A percentile compares a stretch with the other conserved stretches of the same genome.
These are phyloP conservation scores for Chrysoporthe deuterocubensis DNA, from an alignment of 2,329 filamentous ascomycete genomes.

Conservation along the genomic window DNA sequence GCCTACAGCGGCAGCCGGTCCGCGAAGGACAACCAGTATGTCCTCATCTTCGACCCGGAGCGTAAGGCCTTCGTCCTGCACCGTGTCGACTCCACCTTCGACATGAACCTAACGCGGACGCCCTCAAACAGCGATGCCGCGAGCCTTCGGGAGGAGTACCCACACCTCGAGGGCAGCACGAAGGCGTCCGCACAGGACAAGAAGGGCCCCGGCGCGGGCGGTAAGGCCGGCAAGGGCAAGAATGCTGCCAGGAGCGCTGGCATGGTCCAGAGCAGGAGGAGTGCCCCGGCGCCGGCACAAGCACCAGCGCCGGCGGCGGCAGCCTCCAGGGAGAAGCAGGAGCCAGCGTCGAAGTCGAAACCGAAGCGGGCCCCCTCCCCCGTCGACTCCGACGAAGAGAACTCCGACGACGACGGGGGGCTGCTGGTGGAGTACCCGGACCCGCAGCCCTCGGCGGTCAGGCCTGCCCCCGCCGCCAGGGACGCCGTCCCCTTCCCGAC, in stretches of 20 bases:
- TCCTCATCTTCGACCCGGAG: conserved; percentile 75
- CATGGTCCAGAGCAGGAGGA: conserved; percentile 34
- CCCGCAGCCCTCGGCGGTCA: conserved; percentile 44
- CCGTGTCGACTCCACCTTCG: conserved; percentile 77
- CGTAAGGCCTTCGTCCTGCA: conserved; percentile 82
- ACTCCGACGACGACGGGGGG: conserved; percentile 60
- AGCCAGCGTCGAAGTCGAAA: not conserved
- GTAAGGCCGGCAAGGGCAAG: conserved; percentile 17
- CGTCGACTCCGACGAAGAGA: conserved; percentile 31
- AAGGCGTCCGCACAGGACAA: conserved; percentile 34
- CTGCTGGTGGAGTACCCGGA: conserved; percentile 65
- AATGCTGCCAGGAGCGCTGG: conserved; percentile 34
- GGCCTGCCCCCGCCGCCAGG: conserved; percentile 37
- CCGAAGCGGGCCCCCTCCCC: conserved; percentile 18
- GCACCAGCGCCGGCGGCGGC: conserved; percentile 25
- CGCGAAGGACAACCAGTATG: conserved; percentile 60
- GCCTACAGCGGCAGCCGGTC: conserved; percentile 61
- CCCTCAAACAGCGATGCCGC: conserved; percentile 67
- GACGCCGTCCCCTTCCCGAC: conserved; percentile 51
- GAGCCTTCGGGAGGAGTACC: conserved; percentile 67
- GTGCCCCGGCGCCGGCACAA: conserved; percentile 10
- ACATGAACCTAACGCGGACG: conserved; percentile 80
- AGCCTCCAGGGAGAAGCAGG: conserved; percentile 3
- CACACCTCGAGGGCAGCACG: conserved; percentile 58
- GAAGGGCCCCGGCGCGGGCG: conserved; percentile 25